These are phyloP conservation scores for Buxus sempervirens DNA, from an alignment of 164 flowering plant genomes.

Conservation along the genomic window DNA sequence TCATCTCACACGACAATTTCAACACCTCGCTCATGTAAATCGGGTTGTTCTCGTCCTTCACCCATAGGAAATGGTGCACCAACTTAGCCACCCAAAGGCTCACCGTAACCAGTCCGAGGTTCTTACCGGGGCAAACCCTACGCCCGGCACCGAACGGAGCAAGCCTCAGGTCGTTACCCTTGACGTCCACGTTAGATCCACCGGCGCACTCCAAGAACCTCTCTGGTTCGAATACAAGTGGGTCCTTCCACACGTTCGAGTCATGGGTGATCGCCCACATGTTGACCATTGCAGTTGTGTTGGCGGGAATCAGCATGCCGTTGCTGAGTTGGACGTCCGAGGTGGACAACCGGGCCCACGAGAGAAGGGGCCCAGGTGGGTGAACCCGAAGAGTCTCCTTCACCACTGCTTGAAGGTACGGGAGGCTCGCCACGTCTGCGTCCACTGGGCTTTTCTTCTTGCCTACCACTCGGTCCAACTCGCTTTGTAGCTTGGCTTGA, in stretches of 20 bases:
- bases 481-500: constrained; percentile 36
- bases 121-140: constrained; percentile 59
- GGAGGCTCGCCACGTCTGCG: constrained; percentile 28
- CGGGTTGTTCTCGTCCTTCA: constrained; percentile 9
- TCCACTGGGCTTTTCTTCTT: constrained; percentile 21
- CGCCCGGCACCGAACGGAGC: constrained; percentile 65
- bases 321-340: constrained; percentile 48
- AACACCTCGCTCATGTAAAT: constrained; percentile 40
- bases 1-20: constrained; percentile 60
- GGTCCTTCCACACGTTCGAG: constrained; percentile 40
- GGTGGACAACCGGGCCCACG: constrained; percentile 51
- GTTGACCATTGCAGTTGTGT: constrained; percentile 71
- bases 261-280: constrained; percentile 79
- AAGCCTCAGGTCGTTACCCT: constrained; percentile 49
- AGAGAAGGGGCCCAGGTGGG: constrained; percentile 58
- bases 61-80: constrained; percentile 44
- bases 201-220: constrained; percentile 35
- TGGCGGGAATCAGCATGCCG: constrained; percentile 45
- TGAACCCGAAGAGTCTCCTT: constrained; percentile 46
- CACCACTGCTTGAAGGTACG: constrained; percentile 44
- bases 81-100: constrained; percentile 52
- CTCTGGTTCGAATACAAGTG: constrained; percentile 41
- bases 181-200: constrained; percentile 37
- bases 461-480: constrained; percentile 30
- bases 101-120: constrained; percentile 42